Evolutionary conservation across 495 filamentous ascomycete species (phyloP), one percentile per base, ranked within the genome.

Genomic region (Penicillium coprophilum): DNA sequence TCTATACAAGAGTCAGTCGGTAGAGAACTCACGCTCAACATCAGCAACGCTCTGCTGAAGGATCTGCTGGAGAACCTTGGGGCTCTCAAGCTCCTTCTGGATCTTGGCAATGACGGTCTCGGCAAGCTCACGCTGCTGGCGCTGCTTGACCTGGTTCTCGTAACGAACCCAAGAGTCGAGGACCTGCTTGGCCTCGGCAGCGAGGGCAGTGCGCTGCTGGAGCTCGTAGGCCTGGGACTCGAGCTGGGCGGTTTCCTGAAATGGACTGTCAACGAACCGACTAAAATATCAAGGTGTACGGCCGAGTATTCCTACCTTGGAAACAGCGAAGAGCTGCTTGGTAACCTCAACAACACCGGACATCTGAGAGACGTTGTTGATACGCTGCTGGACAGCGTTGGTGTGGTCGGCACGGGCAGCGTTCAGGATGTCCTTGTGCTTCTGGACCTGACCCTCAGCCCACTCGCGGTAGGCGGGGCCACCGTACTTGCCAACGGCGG

Each of bases 121-220:
- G 51, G 94, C 90, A 62, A 99, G 83, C 84, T 99, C 94, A 73
- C 82, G 86, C 83, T 99, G 94, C 80, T 97, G 90, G 70, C 94
- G 85, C 79, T 92, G 88, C 89, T 97, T 99, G 67, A 97, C 92
- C 80, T 97, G 94, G 56, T 88, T 82, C 81, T 99, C 94, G 75
- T 99, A 99, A 66, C 94, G 86, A 55, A 97, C 92, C 94, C 95
- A 97, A 49, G 92, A 96, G 72, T 99, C 94, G 53, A 99, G 85
- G 34, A 97, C 93, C 47, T 82, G 66, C 86, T 96, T 97, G 60
- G 93, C 95, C 83, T 99, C 95, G 53, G 82, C 75, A 27, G 90
- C 91, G 53, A 97, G 80, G 50, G 89, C 87, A 50, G 92, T 96
- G 74, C 82, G 87, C 79, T 99, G 94, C 83, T 97, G 90, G 60